Conservation (phyloP, 306 rosid species). For the Rosa persica region DNA sequence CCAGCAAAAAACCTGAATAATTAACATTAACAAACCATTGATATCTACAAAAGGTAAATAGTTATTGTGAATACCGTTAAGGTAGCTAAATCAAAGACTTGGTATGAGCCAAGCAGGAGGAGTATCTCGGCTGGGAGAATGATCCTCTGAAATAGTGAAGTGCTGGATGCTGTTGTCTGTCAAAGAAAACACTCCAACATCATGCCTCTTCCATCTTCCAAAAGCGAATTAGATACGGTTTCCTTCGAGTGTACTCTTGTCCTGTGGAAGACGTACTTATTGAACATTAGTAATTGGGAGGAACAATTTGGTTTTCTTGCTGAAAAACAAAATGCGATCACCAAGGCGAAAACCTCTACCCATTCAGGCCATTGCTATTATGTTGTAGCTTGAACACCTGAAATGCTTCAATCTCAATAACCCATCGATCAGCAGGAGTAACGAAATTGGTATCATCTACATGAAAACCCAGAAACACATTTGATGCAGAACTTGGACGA, state of each 20-base stretch:
- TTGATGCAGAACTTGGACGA: background rate
- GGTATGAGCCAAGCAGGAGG: background rate
- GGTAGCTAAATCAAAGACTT: background rate
- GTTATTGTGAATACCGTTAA: no score
- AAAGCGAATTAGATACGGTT: constrained; percentile 1
- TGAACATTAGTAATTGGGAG: background rate
- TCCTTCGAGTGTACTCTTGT: background rate
- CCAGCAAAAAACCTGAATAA: no score
- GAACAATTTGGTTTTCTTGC: background rate
- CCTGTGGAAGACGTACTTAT: background rate
- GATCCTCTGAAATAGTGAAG: background rate
- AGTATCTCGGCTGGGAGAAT: no score
- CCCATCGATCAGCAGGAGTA: background rate
- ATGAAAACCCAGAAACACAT: background rate
- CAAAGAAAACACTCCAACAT: background rate
- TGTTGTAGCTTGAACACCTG: background rate
- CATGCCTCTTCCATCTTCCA: background rate
- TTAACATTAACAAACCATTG: no score
- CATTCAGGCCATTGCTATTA: background rate
- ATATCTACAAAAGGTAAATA: no score
- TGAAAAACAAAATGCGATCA: background rate
- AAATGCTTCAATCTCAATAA: background rate
- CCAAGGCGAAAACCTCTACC: background rate
- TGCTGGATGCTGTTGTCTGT: background rate
- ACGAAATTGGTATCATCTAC: background rate